A percentile compares a stretch with the other conserved stretches of the same genome.
These are phyloP conservation scores for Beverwykella pulmonaria DNA, from an alignment of 495 filamentous ascomycete genomes.

Conservation along the genomic window DNA sequence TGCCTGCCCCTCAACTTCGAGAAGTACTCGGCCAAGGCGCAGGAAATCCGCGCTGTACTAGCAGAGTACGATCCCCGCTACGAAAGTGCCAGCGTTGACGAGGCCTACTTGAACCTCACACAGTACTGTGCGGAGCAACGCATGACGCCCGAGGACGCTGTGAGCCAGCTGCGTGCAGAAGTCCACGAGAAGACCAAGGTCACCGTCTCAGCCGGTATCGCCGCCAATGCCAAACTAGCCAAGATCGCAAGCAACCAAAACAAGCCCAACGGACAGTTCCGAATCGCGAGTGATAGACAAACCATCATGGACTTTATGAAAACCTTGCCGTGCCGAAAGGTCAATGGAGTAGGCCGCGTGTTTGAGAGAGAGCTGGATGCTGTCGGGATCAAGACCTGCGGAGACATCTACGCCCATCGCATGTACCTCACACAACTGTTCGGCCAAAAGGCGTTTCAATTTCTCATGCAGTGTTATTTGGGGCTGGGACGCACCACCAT, in stretches of 20 bases:
- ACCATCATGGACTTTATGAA: constrained; percentile 85
- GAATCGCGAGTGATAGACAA: constrained; percentile 67
- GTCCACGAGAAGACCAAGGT: constrained; percentile 78
- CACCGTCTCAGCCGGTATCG: constrained; percentile 93
- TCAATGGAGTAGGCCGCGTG: constrained; percentile 91
- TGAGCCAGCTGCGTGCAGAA: constrained; percentile 73
- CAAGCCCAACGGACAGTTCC: constrained; percentile 93
- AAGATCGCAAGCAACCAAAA: constrained; percentile 95
- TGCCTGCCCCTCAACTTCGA: constrained; percentile 81
- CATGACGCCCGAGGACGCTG: constrained; percentile 69
- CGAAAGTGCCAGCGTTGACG: constrained; percentile 90
- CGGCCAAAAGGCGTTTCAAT: constrained; percentile 86
- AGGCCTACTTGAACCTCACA: constrained; percentile 96
- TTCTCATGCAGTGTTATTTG: constrained; percentile 80
- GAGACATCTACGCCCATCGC: constrained; percentile 79
- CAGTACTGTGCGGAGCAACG: constrained; percentile 73
- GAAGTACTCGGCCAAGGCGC: constrained; percentile 89
- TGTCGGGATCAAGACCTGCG: constrained; percentile 85
- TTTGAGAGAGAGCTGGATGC: constrained; percentile 91
- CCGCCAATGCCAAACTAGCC: constrained; percentile 86
- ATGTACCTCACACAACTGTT: constrained; percentile 75
- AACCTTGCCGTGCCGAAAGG: constrained; percentile 78
- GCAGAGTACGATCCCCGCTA: constrained; percentile 86
- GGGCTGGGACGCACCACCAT: constrained; percentile 87
- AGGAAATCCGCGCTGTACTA: constrained; percentile 81